Evolutionary conservation across 2,329 filamentous ascomycete species (phyloP), one percentile per base, ranked within the genome.

Genomic region (Blastomyces silverae): DNA sequence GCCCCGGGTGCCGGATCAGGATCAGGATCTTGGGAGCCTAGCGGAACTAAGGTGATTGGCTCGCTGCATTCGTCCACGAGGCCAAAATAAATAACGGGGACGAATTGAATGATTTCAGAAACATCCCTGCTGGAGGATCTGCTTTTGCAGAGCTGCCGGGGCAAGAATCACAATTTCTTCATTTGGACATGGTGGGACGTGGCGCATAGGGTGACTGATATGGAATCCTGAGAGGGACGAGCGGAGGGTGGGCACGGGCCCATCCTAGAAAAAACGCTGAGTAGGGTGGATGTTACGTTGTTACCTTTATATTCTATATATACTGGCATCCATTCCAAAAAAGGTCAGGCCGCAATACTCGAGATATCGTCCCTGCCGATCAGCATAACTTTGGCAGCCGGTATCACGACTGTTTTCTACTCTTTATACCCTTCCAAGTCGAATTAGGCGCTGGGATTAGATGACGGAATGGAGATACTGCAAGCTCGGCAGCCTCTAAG

Each of bases 401-500:
- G 31, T 31, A 37, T n/a, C 53, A 37, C 20, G 2, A 10, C 34
- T 13, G 6, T 58, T 22, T 25, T 25, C n/a, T 17, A 15, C 28
- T 13, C 20, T 22, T 20, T 58, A 3, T 22, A 25, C 5, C 39
- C 1, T 10, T 25, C 13, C 20, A 42, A 58, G n/a, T 25, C 10
- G 20, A 15, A 58, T 13, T 42, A 22, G 11, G n/a, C n/a, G 13
- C n/a, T n/a, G 1, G 37, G 56, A 2, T 22, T 28, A 58, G 22
- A 42, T 39, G 25, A 37, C n/a, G 10, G 13, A 20, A 62, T 62
- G 61, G 28, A 13, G 20, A 17, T 62, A n/a, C n/a, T 37, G 15
- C 15, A 53, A 42, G 48, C 61, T 5, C 50, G n/a, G 42, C 28
- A 10, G 37, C 39, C 61, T n/a, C n/a, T 62, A 31, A 53, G 28